Conservation (phyloP, 805 yeast genomes). For the Candida ficus region DNA sequence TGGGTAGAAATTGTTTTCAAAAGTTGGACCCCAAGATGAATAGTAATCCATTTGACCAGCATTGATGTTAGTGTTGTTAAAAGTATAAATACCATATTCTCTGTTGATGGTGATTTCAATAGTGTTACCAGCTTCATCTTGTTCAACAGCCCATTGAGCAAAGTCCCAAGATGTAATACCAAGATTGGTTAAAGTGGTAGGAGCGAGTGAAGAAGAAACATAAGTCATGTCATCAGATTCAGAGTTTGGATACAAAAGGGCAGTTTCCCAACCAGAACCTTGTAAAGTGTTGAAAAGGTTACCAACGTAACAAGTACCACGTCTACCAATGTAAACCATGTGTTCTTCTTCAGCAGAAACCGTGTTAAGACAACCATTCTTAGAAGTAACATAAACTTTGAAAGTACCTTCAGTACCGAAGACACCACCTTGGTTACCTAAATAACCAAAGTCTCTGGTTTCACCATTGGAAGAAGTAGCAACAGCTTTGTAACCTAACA, state of each 20-base stretch:
- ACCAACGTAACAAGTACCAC: conserved; percentile 5
- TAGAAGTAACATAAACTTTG: not conserved
- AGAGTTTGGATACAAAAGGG: conserved; percentile 1
- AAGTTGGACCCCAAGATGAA: conserved; percentile 18
- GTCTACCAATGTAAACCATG: conserved; percentile 5
- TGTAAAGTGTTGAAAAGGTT: not conserved
- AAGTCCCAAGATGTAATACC: conserved; percentile 6
- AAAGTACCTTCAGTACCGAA: conserved; percentile 5
- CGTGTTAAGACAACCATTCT: conserved; percentile 5
- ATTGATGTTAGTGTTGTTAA: not conserved
- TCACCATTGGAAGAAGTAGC: conserved; percentile 10
- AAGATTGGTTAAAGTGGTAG: not conserved
- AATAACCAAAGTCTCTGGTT: conserved; percentile 5
- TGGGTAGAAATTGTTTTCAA: conserved; percentile 14
- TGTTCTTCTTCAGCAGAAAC: not conserved
- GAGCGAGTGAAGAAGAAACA: not conserved
- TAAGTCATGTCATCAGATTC: not conserved
- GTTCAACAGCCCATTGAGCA: conserved; percentile 10
- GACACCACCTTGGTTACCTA: conserved; percentile 4
- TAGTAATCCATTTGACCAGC: conserved; percentile 13
- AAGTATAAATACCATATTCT: not conserved
- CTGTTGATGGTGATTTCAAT: conserved; percentile 5
- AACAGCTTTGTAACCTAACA: conserved; percentile 6
- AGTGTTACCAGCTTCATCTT: conserved; percentile 5
- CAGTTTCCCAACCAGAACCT: not conserved